Base-by-base conservation (phyloP, 148 eudicot species). In the Beta vulgaris region DNA sequence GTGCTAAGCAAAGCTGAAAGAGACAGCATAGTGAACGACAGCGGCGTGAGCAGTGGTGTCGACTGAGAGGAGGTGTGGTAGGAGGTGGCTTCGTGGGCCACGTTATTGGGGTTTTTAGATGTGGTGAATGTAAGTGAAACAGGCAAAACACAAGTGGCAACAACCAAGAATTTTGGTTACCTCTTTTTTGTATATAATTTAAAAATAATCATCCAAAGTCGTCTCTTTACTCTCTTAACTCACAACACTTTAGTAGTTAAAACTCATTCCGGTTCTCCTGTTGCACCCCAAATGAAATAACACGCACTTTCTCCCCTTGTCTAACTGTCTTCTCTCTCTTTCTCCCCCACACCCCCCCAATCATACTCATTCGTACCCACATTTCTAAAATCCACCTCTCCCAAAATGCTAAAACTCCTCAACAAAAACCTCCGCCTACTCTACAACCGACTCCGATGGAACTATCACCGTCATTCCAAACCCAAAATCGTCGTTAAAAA, bases 371-470 rank as follows among this genome's bases (percentile, higher is more conserved):
- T n/a, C n/a, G n/a, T n/a, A n/a, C 42, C 39, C 63, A 72, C 49
- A 19, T 37, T 15, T 37, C 39, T 19, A 79, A 36, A 3, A 67
- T 10, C 60, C 71, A 19, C 34, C 70, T 54, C 72, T 39, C 75
- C 32, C 26, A 42, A 69, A 40, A 93, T 93, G 98, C 82, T 91
- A 2, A 78, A 64, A 65, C 60, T 84, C 54, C 75, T 93, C 78
- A 85, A 82, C 86, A 81, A 39, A n/a, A 74, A 82, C 75, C 86
- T 93, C 79, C 80, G 81, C 71, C 93, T 88, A 25, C 87, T 93
- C 78, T 91, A 83, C 53, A 73, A 83, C 12, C 78, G 57, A n/a
- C 89, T 90, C 72, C 84, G 89, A 14, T 82, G 88, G 86, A 84
- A 84, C 29, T 23, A 69, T 26, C 89, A 78, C 57, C 86, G 85